Evolutionary conservation across 176 grass and related monocot genomes (phyloP), one percentile per base, ranked within the genome.

Genomic region (Bonia amplexicaulis): DNA sequence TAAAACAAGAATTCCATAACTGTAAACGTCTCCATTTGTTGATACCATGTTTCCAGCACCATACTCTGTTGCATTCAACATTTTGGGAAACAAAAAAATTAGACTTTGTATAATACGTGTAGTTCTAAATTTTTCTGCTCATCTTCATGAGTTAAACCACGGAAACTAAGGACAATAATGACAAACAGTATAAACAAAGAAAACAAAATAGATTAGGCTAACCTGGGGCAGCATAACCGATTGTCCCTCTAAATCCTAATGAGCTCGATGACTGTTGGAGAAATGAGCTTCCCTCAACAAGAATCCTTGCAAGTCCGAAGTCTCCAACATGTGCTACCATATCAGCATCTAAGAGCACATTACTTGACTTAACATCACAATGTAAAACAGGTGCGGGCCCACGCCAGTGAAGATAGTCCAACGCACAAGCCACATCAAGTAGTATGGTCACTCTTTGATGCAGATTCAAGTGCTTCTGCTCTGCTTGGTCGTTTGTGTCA

Each of bases 1-100:
- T 41, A 92, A 41, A 3, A 92, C 31, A 2, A 92, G 61, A 69
- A 92, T 87, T n/a, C 84, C 83, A 16, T 63, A 92, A 16, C 82
- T 89, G n/a, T 84, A 86, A 45, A 83, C 72, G 7, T 88, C 90
- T 46, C 90, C 90, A 45, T 79, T 35, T 0, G 42, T 80, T 1
- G 86, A 89, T 0, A 58, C 87, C 35, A 39, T 65, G 9, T 79
- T 86, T 4, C 83, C 90, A 37, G 37, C 63, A 37, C 83, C 84
- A 52, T 92, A 84, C 31, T 84, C 82, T 54, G 46, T 48, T 3
- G 2, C 35, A 37, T 37, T 37, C 35, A 37, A 37, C 35, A 37
- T 37, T 37, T 37, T 37, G 35, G 3, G 35, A 37, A 37, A 37
- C 35, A 37, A 37, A 37, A 4, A 0, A 37, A 37, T 37, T 37